phyloP scores from a whole-genome alignment of 2,329 filamentous ascomycete genomes.

The Xylaria sp. region DNA sequence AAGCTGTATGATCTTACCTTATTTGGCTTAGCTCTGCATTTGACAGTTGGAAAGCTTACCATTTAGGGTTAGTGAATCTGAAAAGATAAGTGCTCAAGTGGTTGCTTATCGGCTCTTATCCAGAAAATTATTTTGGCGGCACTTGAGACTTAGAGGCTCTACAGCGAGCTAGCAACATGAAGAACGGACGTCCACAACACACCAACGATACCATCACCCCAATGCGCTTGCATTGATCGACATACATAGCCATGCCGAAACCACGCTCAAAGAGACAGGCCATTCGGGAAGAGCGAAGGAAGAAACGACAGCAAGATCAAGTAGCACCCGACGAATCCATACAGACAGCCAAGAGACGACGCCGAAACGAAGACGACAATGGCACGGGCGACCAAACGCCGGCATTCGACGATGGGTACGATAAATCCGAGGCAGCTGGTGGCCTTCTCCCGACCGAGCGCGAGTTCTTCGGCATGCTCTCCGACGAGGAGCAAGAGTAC shows the following conservation, averaged over 20 bases:
- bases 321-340: conserved; percentile 30
- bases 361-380: conserved; percentile 42
- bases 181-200: not conserved
- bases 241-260: conserved; percentile 47
- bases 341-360: conserved; percentile 44
- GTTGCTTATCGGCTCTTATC: conserved; percentile 28
- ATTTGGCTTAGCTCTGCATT: not conserved
- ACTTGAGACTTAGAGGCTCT: not conserved
- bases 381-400: conserved; percentile 35
- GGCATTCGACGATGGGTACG: conserved; percentile 41
- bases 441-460: conserved; percentile 59
- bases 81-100: not conserved
- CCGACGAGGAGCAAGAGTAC: conserved; percentile 94
- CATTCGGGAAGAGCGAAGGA: conserved; percentile 51
- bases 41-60: not conserved
- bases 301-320: conserved; percentile 47
- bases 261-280: conserved; percentile 51
- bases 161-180: not conserved
- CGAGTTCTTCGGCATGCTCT: conserved; percentile 92
- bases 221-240: not conserved
- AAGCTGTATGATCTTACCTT: not conserved
- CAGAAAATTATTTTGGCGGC: conserved; percentile 33
- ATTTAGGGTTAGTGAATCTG: not conserved
- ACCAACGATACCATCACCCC: not conserved
- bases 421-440: conserved; percentile 29